phyloP scores from a whole-genome alignment of 1,139 yeast species.

The Arxiozyma telluris region DNA sequence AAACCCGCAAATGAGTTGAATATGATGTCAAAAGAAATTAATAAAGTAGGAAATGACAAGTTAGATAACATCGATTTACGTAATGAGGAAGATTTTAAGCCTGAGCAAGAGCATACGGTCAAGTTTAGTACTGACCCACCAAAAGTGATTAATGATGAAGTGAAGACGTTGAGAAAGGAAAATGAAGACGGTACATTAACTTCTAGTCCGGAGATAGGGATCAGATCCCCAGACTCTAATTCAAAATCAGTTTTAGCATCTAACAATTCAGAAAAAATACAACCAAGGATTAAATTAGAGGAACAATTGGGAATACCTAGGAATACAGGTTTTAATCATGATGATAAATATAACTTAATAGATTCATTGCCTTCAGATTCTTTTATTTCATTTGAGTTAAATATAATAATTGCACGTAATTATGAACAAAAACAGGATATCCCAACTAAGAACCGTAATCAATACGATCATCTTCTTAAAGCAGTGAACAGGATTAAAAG shows the following conservation, averaged over 20 bases:
- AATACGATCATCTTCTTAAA: slow-evolving; percentile 13
- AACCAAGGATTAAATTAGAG: slow-evolving; percentile 1
- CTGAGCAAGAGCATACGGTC: slow-evolving; percentile 17
- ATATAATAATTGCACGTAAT: not conserved
- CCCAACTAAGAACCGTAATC: not conserved
- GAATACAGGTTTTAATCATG: not conserved
- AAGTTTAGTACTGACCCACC: slow-evolving; percentile 23
- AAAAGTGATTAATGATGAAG: slow-evolving; percentile 12
- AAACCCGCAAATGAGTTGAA: not conserved
- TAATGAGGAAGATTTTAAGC: not conserved
- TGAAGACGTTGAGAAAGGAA: not conserved
- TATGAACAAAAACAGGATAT: not conserved
- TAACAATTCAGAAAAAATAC: not conserved
- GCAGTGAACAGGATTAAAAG: slow-evolving; percentile 20
- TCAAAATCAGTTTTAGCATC: not conserved
- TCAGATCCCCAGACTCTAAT: not conserved
- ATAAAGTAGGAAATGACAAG: not conserved
- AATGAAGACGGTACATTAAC: not conserved
- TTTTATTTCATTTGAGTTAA: slow-evolving; percentile 15
- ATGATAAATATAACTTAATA: slow-evolving; percentile 2
- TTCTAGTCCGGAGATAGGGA: not conserved
- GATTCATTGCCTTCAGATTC: slow-evolving; percentile 8
- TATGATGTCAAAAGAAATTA: not conserved
- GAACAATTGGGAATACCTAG: not conserved
- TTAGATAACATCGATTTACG: not conserved